Conservation (phyloP, 495 filamentous ascomycete genomes). For the Evernia prunastri region DNA sequence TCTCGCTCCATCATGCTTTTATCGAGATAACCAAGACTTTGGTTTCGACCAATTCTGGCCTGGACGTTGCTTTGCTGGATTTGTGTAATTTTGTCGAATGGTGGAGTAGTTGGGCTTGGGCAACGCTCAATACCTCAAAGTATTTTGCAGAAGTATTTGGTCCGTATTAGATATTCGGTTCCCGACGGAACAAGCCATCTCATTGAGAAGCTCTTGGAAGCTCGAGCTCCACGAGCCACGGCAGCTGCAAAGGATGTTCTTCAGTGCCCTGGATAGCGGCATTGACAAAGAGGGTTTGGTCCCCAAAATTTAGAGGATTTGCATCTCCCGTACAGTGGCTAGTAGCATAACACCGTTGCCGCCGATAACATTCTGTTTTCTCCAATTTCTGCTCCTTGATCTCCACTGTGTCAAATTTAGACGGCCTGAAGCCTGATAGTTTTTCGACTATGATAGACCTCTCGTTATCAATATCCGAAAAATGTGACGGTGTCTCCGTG, state of each 20-base stretch:
- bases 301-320: conserved; percentile 32
- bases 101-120: no score
- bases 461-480: conserved; percentile 42
- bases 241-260: conserved; percentile 36
- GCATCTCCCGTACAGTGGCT: conserved; percentile 36
- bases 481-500: conserved; percentile 35
- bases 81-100: no score
- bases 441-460: conserved; percentile 37
- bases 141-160: no score
- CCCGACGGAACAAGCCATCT: no score
- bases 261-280: conserved; percentile 45
- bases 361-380: conserved; percentile 13
- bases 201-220: conserved; percentile 31
- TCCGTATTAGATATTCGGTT: no score
- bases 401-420: conserved; percentile 17
- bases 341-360: conserved; percentile 23
- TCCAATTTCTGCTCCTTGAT: conserved; percentile 8
- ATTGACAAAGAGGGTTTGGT: conserved; percentile 61
- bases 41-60: no score
- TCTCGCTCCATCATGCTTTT: no score
- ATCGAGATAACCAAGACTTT: no score
- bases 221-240: conserved; percentile 53
- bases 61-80: no score
- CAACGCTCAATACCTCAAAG: no score
- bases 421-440: conserved; percentile 30